Evolutionary conservation across 768 basidiomycete species (phyloP).

Genomic region (Collybia sordida): DNA sequence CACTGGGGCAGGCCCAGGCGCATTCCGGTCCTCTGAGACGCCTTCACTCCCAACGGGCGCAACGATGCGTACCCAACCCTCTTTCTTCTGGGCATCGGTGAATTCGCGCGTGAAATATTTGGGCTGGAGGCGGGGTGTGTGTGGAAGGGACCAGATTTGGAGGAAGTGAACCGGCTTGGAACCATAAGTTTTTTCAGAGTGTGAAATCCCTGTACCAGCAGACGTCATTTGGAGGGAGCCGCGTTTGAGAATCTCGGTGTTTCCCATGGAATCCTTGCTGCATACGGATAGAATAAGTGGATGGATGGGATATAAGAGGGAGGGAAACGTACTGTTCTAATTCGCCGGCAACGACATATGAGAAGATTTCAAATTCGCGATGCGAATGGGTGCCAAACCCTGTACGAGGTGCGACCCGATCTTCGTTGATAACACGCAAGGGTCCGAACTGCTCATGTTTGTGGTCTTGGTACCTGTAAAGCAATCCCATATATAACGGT

Average conservation of each 20-base stretch:
- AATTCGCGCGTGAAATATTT: slow-evolving; percentile 90
- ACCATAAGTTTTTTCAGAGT: slow-evolving; percentile 59
- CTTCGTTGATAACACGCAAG: slow-evolving; percentile 91
- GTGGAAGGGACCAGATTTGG: slow-evolving; percentile 52
- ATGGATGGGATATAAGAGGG: not conserved
- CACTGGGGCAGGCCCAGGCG: slow-evolving; percentile 78
- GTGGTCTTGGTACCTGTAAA: slow-evolving; percentile 56
- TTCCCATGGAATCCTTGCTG: slow-evolving; percentile 91
- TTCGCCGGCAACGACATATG: slow-evolving; percentile 77
- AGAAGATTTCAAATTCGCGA: slow-evolving; percentile 89
- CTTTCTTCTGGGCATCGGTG: slow-evolving; percentile 76
- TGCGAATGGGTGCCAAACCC: slow-evolving; percentile 90
- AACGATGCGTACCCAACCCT: slow-evolving; percentile 72
- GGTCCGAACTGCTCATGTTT: slow-evolving; percentile 63
- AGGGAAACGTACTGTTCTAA: slow-evolving; percentile 69
- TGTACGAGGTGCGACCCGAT: slow-evolving; percentile 69
- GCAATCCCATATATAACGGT: not conserved
- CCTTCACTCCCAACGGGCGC: slow-evolving; percentile 64
- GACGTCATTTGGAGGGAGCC: slow-evolving; percentile 92
- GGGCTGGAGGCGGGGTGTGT: slow-evolving; percentile 52
- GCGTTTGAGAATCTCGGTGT: slow-evolving; percentile 83
- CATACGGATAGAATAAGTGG: not conserved
- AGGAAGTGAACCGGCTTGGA: slow-evolving; percentile 46
- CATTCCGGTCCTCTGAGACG: slow-evolving; percentile 64
- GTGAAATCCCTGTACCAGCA: slow-evolving; percentile 88